Conservation (phyloP, 345 rosid species). For the Theobroma cacao region DNA sequence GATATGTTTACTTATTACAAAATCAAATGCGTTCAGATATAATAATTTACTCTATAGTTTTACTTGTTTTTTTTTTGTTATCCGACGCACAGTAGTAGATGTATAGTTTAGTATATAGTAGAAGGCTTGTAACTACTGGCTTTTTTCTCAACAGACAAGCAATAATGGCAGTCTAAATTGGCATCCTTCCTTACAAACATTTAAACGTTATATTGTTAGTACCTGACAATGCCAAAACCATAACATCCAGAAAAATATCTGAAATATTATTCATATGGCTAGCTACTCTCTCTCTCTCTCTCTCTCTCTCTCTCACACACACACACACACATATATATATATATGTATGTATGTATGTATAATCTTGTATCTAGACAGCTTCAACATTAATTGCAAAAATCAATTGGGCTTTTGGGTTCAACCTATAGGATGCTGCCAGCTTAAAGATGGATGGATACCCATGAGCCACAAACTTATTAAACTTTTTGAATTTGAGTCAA, state of each 20-base stretch:
- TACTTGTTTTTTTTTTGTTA: no score
- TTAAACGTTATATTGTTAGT: not conserved
- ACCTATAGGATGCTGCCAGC: not conserved
- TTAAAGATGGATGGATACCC: no score
- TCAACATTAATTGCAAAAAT: not conserved
- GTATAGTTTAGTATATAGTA: no score
- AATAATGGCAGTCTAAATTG: not conserved
- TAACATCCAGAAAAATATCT: not conserved
- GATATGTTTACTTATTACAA: no score
- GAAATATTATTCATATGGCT: not conserved
- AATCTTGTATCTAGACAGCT: not conserved
- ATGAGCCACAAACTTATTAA: no score
- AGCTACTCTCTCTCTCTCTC: no score
- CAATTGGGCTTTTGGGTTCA: not conserved
- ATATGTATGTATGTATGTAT: no score
- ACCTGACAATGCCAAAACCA: not conserved
- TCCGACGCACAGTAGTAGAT: no score
- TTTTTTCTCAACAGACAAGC: not conserved
- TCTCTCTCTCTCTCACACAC: no score
- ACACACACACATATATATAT: not conserved
- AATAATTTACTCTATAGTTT: no score
- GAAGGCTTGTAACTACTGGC: not conserved
- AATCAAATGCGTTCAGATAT: no score
- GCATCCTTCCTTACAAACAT: not conserved
- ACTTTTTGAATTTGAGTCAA: not conserved